A percentile compares a stretch with the other conserved stretches of the same genome.
phyloP scores from a whole-genome alignment of 176 grass and related monocot genomes.

The Pharus latifolius region DNA sequence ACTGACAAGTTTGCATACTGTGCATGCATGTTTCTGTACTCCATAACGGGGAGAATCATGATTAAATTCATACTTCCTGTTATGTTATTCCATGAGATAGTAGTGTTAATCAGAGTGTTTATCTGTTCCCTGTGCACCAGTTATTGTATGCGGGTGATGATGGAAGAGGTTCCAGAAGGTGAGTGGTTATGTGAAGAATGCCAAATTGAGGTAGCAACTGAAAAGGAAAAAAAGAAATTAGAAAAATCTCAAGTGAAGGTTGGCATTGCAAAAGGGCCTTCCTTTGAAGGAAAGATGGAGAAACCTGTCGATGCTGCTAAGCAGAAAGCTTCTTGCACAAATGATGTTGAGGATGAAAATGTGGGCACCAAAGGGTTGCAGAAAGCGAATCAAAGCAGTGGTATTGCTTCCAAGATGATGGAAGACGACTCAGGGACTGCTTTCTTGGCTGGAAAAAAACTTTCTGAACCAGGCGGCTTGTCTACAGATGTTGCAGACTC shows the following conservation, averaged over 20 bases:
- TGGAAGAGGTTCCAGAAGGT: constrained; percentile 72
- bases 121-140: constrained; percentile 38
- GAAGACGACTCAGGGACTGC: constrained; percentile 20
- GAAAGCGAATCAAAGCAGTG: constrained; percentile 20
- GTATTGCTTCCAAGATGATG: constrained; percentile 12
- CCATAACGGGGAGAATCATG: not conserved
- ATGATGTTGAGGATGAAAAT: constrained; percentile 40
- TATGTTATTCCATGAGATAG: not conserved
- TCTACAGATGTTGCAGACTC: constrained; percentile 1
- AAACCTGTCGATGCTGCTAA: constrained; percentile 3
- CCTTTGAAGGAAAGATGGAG: constrained; percentile 17
- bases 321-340: constrained; percentile 14
- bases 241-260: constrained; percentile 30
- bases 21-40: not conserved
- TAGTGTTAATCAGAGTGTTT: not conserved
- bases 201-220: constrained; percentile 40
- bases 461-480: constrained; percentile 8
- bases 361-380: constrained; percentile 13
- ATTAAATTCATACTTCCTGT: not conserved
- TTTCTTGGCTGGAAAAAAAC: constrained; percentile 9
- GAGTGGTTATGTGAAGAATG: constrained; percentile 97
- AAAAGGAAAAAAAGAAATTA: constrained; percentile 34
- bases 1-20: not conserved
- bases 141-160: constrained; percentile 79
- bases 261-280: constrained; percentile 24